A percentile compares a stretch with the other conserved stretches of the same genome.
phyloP scores from a whole-genome alignment of 192 early-diverging fungal species.

The Umbelopsis sp. region DNA sequence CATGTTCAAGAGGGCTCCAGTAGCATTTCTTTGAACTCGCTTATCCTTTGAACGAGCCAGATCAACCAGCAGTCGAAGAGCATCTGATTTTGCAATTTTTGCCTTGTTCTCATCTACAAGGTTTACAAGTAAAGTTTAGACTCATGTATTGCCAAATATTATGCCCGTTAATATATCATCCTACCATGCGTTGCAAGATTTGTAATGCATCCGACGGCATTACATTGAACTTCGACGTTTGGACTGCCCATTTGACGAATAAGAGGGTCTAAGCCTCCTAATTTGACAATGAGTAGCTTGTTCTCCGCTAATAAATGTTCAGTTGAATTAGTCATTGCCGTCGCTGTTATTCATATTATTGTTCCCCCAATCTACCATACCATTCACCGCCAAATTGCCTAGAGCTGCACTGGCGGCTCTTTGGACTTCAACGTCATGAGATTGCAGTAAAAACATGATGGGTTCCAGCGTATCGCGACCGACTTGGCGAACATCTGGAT shows the following conservation, averaged over 20 bases:
- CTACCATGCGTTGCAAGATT: slow-evolving; percentile 84
- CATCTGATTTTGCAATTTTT: slow-evolving; percentile 84
- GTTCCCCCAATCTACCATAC: slow-evolving; percentile 37
- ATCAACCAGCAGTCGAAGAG: slow-evolving; percentile 69
- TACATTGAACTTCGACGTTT: slow-evolving; percentile 90
- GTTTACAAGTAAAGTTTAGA: background rate
- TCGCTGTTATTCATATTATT: no score
- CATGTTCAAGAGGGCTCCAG: slow-evolving; percentile 91
- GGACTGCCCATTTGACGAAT: slow-evolving; percentile 84
- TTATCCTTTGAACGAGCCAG: slow-evolving; percentile 80
- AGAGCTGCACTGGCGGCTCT: slow-evolving; percentile 83
- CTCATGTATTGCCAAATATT: background rate
- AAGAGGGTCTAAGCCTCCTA: slow-evolving; percentile 82
- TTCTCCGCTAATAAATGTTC: slow-evolving; percentile 70
- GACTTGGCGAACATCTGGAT: slow-evolving; percentile 72
- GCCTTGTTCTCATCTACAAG: slow-evolving; percentile 82
- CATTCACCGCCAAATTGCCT: slow-evolving; percentile 85
- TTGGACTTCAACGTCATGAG: slow-evolving; percentile 83
- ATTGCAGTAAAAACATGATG: slow-evolving; percentile 79
- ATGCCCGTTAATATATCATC: background rate
- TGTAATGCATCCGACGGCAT: slow-evolving; percentile 93
- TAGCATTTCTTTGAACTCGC: slow-evolving; percentile 87
- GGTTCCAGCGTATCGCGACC: slow-evolving; percentile 78
- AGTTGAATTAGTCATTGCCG: no score
- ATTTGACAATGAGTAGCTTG: slow-evolving; percentile 82